phyloP scores from a whole-genome alignment of 139 green algal genomes.

The Chlorella vulgaris region DNA sequence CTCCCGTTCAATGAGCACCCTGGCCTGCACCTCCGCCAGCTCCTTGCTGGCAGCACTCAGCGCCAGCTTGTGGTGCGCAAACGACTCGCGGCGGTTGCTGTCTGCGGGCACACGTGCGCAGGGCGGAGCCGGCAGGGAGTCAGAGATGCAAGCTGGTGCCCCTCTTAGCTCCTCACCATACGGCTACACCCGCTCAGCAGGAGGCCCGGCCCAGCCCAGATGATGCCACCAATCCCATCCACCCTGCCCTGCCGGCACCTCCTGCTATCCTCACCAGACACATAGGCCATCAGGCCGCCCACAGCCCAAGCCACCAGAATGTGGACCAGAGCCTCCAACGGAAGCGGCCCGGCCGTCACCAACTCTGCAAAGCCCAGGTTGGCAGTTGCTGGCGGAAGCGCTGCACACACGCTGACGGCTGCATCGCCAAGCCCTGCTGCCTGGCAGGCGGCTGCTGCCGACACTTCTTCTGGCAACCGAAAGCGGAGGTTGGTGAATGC shows the following conservation, averaged over 20 bases:
- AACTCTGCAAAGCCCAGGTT: background rate
- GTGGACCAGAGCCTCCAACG: slow-evolving; percentile 67
- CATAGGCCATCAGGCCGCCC: slow-evolving; percentile 77
- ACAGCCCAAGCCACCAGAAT: slow-evolving; percentile 76
- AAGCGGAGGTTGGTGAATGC: slow-evolving; percentile 16
- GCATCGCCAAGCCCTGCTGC: background rate
- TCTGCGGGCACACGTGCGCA: too few relatives aligned
- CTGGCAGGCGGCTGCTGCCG: background rate
- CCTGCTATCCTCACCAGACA: slow-evolving; percentile 54
- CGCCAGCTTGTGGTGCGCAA: slow-evolving; percentile 68
- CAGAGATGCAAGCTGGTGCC: background rate
- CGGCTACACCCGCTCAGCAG: too few relatives aligned
- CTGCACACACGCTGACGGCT: too few relatives aligned
- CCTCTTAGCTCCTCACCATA: background rate
- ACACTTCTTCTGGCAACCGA: background rate
- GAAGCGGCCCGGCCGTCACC: slow-evolving; percentile 41
- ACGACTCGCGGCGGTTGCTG: slow-evolving; percentile 77
- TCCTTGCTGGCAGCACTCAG: slow-evolving; percentile 70
- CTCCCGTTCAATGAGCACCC: slow-evolving; percentile 66
- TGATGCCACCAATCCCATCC: too few relatives aligned
- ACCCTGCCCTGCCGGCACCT: too few relatives aligned
- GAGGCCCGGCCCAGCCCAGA: too few relatives aligned
- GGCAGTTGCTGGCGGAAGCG: background rate
- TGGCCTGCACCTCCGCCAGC: slow-evolving; percentile 54
- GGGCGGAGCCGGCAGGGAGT: too few relatives aligned